These are phyloP conservation scores for Tetracentron sinense DNA, from an alignment of 164 flowering plant species.

Conservation along the genomic window DNA sequence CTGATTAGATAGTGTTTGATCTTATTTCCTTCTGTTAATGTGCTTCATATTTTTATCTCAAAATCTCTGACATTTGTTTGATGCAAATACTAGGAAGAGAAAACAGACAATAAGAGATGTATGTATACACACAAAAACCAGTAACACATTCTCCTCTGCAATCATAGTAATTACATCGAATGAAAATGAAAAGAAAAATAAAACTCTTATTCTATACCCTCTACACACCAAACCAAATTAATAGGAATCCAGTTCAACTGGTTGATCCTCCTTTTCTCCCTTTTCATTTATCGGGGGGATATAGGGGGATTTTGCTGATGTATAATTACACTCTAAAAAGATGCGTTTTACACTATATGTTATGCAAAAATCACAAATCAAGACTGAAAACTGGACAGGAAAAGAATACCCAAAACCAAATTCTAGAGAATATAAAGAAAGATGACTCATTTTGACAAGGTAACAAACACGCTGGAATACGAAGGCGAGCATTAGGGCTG, in stretches of 20 bases:
- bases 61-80: too few relatives aligned
- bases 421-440: conserved; percentile 36
- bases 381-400: conserved; percentile 32
- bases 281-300: conserved; percentile 10
- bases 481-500: conserved; percentile 17
- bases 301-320: conserved; percentile 47
- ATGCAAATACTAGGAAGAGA: conserved; percentile 3
- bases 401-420: conserved; percentile 32
- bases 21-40: too few relatives aligned
- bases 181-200: conserved; percentile 10
- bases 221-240: conserved; percentile 43
- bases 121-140: conserved; percentile 47
- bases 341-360: conserved; percentile 19
- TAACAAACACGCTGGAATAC: conserved; percentile 31
- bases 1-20: too few relatives aligned
- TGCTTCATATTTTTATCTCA: neutral
- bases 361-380: conserved; percentile 52
- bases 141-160: conserved; percentile 29
- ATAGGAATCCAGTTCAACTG: conserved; percentile 37
- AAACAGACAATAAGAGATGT: neutral
- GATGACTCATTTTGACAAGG: conserved; percentile 35
- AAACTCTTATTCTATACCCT: conserved; percentile 40
- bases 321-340: conserved; percentile 49
- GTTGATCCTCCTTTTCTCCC: conserved; percentile 29
- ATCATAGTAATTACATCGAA: conserved; percentile 30